Evolutionary conservation across 768 basidiomycete genomes (phyloP), one percentile per base, ranked within the genome.

Genomic region (Suillus discolor): DNA sequence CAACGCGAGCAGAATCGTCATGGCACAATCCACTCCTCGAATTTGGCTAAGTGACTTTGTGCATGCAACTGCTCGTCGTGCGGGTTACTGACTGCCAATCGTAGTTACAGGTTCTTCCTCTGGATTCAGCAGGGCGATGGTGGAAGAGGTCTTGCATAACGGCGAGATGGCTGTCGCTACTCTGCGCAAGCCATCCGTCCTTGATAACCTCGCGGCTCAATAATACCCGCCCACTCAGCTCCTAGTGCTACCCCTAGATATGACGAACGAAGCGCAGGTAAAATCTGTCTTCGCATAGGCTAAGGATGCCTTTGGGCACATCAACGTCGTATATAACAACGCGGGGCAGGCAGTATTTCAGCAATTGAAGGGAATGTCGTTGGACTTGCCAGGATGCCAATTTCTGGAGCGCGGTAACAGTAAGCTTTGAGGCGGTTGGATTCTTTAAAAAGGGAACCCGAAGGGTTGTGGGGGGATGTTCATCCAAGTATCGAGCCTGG

Each of bases 41-140:
- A 34, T 55, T n/a, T 55, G 54, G 54, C 36, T 55, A 34, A 55
- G 54, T 55, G 12, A 55, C 34, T 55, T 55, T 6, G 11, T 45
- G 20, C 20, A 36, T 55, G 6, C 6, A 13, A 55, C 20, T n/a
- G 34, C 11, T 36, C 12, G n/a, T 12, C 12, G 20, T n/a, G 6
- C 12, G 12, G 18, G 6, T 57, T 6, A 36, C 20, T 57, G 55
- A 36, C 55, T 13, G 34, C 42, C 16, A 7, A 44, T 18, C 18
- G 16, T 20, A 44, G 42, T 44, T 54, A 82, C 81, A 20, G 82
- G 82, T 47, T 71, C 81, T 4, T 79, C 79, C 1, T 65, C 78
- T 1, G 81, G 82, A 20, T 77, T 84, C 42, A 81, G 82, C 3
- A 74, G 74, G 20, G 63, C 68, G 15, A 69, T 77, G 20, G 73